These are phyloP conservation scores for Candida albicans DNA, from an alignment of 1,139 yeast species.

Conservation along the genomic window DNA sequence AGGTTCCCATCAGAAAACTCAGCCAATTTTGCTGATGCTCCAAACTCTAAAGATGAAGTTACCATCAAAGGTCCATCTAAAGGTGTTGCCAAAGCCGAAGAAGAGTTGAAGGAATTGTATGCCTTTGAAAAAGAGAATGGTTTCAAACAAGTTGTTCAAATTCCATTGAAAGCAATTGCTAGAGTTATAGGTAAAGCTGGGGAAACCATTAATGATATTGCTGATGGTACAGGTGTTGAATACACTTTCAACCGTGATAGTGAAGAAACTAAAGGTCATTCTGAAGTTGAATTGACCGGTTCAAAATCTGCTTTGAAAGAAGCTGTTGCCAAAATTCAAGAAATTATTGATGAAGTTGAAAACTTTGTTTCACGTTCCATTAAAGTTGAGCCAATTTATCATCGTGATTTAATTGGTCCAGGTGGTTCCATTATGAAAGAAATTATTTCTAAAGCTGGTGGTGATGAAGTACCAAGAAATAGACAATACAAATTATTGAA, in stretches of 20 bases:
- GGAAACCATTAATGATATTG: slow-evolving; percentile 77
- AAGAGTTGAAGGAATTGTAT: slow-evolving; percentile 79
- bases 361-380: slow-evolving; percentile 63
- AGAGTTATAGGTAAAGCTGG: slow-evolving; percentile 90
- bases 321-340: slow-evolving; percentile 64
- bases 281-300: slow-evolving; percentile 74
- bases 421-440: slow-evolving; percentile 76
- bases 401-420: slow-evolving; percentile 77
- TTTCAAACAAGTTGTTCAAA: slow-evolving; percentile 56
- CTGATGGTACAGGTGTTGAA: slow-evolving; percentile 78
- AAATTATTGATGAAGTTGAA: slow-evolving; percentile 64
- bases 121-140: slow-evolving; percentile 90
- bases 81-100: slow-evolving; percentile 82
- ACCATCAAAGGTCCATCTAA: slow-evolving; percentile 87
- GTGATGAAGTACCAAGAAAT: slow-evolving; percentile 48
- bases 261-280: slow-evolving; percentile 43
- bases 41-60: slow-evolving; percentile 60
- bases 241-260: slow-evolving; percentile 59
- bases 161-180: slow-evolving; percentile 74
- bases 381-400: slow-evolving; percentile 76
- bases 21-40: slow-evolving; percentile 34
- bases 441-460: slow-evolving; percentile 80
- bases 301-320: slow-evolving; percentile 76
- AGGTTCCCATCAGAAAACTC: slow-evolving; percentile 59
- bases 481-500: slow-evolving; percentile 61